phyloP scores from a whole-genome alignment of 2,329 filamentous ascomycete species.

The Hymenoscyphus scutula region DNA sequence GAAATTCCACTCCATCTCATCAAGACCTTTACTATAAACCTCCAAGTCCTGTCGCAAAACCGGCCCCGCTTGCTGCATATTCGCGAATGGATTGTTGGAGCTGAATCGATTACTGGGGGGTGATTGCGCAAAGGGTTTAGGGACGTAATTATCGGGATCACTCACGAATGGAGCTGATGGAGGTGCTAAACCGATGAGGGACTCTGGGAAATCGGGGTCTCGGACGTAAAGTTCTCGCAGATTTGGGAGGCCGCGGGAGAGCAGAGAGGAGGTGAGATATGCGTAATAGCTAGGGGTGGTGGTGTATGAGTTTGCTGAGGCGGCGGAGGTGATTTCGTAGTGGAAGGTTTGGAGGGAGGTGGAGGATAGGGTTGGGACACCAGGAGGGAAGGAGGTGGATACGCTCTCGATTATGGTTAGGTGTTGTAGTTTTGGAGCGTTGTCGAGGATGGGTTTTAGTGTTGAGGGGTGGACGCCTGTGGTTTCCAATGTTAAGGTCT shows the following conservation, averaged over 20 bases:
- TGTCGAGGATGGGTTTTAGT: conserved; percentile 43
- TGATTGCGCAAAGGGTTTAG: conserved; percentile 22
- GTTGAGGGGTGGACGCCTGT: conserved; percentile 61
- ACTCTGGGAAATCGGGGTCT: conserved; percentile 78
- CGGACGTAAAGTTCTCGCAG: conserved; percentile 80
- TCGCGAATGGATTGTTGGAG: conserved; percentile 37
- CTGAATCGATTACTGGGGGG: conserved; percentile 28
- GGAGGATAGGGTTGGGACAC: conserved; percentile 65
- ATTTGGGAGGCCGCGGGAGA: conserved; percentile 70
- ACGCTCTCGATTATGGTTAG: conserved; percentile 57
- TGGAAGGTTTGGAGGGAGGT: conserved; percentile 69
- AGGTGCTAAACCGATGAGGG: conserved; percentile 66
- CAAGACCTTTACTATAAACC: conserved; percentile 64
- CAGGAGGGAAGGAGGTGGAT: conserved; percentile 53
- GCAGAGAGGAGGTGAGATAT: conserved; percentile 80
- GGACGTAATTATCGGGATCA: conserved; percentile 35
- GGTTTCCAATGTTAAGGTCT: conserved; percentile 66
- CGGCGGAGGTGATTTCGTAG: conserved; percentile 72
- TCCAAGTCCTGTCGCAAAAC: conserved; percentile 56
- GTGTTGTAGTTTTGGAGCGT: conserved; percentile 41
- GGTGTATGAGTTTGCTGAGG: conserved; percentile 55
- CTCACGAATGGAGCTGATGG: conserved; percentile 53
- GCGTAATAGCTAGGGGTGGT: conserved; percentile 69
- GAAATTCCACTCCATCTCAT: conserved; percentile 68
- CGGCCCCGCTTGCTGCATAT: conserved; percentile 23